Percentiles rank a stretch among this genome's conserved stretches.
These are phyloP conservation scores for Phragmites australis DNA, from an alignment of 176 grass and related monocot genomes.

Conservation along the genomic window DNA sequence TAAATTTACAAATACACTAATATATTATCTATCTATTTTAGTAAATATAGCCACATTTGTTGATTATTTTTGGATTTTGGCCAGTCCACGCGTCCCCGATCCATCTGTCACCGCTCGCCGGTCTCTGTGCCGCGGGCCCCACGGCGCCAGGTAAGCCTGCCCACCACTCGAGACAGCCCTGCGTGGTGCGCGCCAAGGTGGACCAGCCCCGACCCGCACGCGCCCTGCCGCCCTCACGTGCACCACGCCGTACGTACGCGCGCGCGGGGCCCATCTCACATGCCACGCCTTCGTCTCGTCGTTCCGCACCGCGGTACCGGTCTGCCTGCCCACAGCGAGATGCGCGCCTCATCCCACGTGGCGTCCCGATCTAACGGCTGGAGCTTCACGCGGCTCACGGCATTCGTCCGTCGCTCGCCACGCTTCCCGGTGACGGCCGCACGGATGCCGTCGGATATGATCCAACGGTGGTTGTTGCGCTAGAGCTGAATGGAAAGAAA, in stretches of 20 bases:
- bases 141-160: neutral
- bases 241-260: constrained; percentile 11
- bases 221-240: constrained; percentile 44
- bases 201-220: constrained; percentile 1
- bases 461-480: neutral
- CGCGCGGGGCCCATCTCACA: constrained; percentile 17
- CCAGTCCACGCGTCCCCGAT: neutral
- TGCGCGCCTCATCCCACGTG: neutral
- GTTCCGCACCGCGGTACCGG: neutral
- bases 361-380: constrained; percentile 24
- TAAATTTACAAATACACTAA: no score
- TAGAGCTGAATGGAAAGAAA: neutral
- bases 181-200: constrained; percentile 27
- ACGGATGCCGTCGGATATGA: constrained; percentile 24
- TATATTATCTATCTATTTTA: no score
- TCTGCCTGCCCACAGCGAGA: neutral
- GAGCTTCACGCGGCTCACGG: neutral
- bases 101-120: neutral
- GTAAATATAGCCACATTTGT: no score
- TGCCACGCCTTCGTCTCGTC: constrained; percentile 14
- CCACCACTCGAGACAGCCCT: constrained; percentile 20
- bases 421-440: neutral
- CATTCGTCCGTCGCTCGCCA: neutral
- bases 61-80: no score
- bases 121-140: neutral